These are phyloP conservation scores for Nicotiana obtusifolia DNA, from an alignment of 257 asterid genomes.

Conservation along the genomic window DNA sequence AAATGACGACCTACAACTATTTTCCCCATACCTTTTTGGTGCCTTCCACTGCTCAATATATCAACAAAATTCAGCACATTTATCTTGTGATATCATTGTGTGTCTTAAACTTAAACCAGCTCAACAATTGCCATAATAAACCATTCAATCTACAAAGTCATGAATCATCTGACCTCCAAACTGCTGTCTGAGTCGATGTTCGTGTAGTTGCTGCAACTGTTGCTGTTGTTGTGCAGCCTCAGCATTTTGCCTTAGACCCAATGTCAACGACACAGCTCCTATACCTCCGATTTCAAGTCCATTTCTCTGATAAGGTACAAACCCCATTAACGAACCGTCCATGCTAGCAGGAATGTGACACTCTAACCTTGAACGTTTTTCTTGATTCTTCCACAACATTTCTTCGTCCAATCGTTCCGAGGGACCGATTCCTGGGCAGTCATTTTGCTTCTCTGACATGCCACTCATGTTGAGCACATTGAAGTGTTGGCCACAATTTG, in stretches of 20 bases:
- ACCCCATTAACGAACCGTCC: conserved; percentile 44
- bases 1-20: not conserved
- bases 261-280: conserved; percentile 60
- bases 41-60: not conserved
- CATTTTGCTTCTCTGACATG: conserved; percentile 19
- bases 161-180: conserved; percentile 25
- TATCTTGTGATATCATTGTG: not conserved
- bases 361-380: conserved; percentile 46
- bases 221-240: conserved; percentile 40
- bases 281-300: conserved; percentile 46
- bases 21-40: not conserved
- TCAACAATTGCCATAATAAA: not conserved
- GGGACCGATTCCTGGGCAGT: conserved; percentile 17
- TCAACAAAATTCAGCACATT: not conserved
- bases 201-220: conserved; percentile 20
- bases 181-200: conserved; percentile 28
- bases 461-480: conserved; percentile 13
- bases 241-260: conserved; percentile 59
- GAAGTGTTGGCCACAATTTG: conserved; percentile 14
- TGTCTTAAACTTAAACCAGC: not conserved
- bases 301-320: conserved; percentile 35
- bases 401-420: conserved; percentile 10
- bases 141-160: conserved; percentile 28
- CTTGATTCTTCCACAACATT: conserved; percentile 45
- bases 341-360: conserved; percentile 26